These are phyloP conservation scores for Fusarium anthophilum DNA, from an alignment of 2,329 filamentous ascomycete species.

Conservation along the genomic window DNA sequence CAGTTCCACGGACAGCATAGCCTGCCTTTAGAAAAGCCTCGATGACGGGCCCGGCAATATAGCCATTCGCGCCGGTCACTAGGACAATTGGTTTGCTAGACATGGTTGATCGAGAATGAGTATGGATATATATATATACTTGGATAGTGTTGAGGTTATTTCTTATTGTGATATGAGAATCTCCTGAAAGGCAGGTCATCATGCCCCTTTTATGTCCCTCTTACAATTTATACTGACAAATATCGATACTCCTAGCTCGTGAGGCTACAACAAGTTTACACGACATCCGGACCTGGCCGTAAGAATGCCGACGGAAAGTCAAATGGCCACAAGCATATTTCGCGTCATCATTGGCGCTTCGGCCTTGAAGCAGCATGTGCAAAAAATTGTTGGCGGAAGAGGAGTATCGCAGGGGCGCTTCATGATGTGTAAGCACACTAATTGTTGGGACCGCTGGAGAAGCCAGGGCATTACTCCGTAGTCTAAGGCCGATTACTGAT, in stretches of 20 bases:
- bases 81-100: conserved; percentile 41
- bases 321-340: not conserved
- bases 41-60: conserved; percentile 50
- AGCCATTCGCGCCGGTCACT: conserved; percentile 53
- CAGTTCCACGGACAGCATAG: conserved; percentile 51
- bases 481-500: not conserved
- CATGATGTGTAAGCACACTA: not conserved
- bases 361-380: not conserved
- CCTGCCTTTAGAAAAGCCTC: conserved; percentile 49
- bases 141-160: not conserved
- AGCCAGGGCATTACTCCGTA: not conserved
- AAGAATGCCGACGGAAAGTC: not conserved
- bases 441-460: not conserved
- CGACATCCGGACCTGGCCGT: not conserved
- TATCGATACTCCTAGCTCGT: not conserved
- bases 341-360: not conserved
- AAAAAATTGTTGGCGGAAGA: not conserved
- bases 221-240: not conserved
- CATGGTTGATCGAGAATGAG: conserved; percentile 18
- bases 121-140: not conserved
- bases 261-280: not conserved
- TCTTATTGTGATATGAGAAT: not conserved
- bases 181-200: not conserved
- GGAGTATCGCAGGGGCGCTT: not conserved
- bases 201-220: not conserved